Evolutionary conservation across 2,329 filamentous ascomycete genomes (phyloP), one percentile per base, ranked within the genome.

Genomic region (Daldinia sp.): DNA sequence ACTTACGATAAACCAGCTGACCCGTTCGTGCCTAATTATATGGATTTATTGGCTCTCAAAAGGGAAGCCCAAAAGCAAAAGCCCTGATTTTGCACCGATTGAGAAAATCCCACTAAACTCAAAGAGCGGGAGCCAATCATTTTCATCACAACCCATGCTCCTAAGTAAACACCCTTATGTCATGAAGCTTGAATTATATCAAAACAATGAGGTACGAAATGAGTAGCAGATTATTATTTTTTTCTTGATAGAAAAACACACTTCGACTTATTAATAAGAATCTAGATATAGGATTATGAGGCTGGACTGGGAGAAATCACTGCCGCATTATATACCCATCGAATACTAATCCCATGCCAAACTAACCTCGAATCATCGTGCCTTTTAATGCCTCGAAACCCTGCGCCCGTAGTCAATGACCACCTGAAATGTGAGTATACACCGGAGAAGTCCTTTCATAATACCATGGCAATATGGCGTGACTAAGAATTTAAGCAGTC

Each of bases 101-200:
- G 48, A 51, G 48, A 51, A 37, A 51, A 58, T 55, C 56, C 35
- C 41, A 45, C 61, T 60, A 61, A 54, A 49, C 4, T 11, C 9
- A 45, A 45, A 6, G 32, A 54, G 63, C 50, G 61, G 64, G 57
- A 64, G 23, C 64, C 64, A 67, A 67, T 67, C 64, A 64, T 32
- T n/a, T n/a, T 51, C 23, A 17, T 7, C 34, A 25, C 37, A 29
- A 23, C 9, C 39, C 6, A 25, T 50, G 23, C 48, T 49, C 43
- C 32, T 41, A 49, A 23, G 37, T 25, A 7, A 27, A 56, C 39
- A 4, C 47, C 48, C 59, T 57, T 63, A 54, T 60, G 59, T 59
- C 54, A 58, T 19, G 5, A 30, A 49, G 35, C 11, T 25, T 4
- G 43, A 49, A 32, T n/a, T 30, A 10, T 3, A 37, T 7, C 13